Base-by-base conservation (phyloP, 305 asterid genomes). In the Stenogyne calaminthoides region DNA sequence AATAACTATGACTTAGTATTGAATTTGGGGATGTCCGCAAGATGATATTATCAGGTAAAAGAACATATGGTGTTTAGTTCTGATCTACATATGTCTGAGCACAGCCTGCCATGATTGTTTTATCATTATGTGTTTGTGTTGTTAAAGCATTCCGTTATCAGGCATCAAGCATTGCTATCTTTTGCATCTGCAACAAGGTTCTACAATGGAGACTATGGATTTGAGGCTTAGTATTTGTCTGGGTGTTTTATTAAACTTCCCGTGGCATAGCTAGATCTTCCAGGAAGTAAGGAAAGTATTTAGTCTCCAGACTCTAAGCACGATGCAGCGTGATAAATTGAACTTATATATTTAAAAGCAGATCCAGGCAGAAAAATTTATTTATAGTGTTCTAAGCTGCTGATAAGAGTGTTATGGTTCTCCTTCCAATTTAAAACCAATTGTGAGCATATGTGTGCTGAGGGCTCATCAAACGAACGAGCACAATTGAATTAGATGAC, bases 91-190 rank as follows among this genome's bases (percentile, higher is more conserved):
- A 25, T 18, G 54, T 9, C 37, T 7, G 65, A 52, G 67, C 27
- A 40, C 34, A 52, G 8, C 20, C 37, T 61, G 39, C 64, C 51
- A 27, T 57, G 60, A 37, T 71, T 62, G 39, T 69, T 62, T 80
- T 46, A 42, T 36, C 40, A 22, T 27, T 68, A 54, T 6, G 49
- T 40, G 73, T 39, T 22, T 12, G 39, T 73, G 49, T 61, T n/a
- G 20, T 58, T 32, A 71, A 32, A 58, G 25, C 36, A 34, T 71
- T 34, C 69, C 59, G 61, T 58, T 12, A 12, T 42, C 55, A 22
- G 47, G 74, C 46, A 56, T 70, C 64, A 52, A 16, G 51, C 34
- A 10, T 32, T 51, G 20, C 18, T 65, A 58, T 22, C 55, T 67
- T 64, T 39, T 55, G 9, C 73, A 19, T 62, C 46, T 54, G 67